Conservation (phyloP, 805 yeast species). For the Candida stauntonica region DNA sequence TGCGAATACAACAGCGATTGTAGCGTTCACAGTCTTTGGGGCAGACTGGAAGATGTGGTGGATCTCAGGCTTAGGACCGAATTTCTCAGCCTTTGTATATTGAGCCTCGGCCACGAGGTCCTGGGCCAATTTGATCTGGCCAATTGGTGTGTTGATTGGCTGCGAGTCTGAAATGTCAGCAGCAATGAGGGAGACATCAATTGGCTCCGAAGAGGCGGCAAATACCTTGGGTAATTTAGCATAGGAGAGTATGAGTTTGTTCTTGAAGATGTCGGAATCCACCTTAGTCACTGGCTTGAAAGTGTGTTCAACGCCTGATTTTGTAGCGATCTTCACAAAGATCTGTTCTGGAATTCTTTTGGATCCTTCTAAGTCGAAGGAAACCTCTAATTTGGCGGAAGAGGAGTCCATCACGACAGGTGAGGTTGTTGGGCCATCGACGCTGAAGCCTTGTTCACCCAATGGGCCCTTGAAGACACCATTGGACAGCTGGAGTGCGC, state of each 20-base stretch:
- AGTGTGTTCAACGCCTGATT: constrained; percentile 23
- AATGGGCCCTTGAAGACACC: constrained; percentile 17
- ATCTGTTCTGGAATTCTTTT: constrained; percentile 25
- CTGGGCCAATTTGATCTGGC: constrained; percentile 20
- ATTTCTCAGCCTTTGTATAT: constrained; percentile 18
- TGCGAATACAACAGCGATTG: constrained; percentile 20
- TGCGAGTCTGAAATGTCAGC: constrained; percentile 12
- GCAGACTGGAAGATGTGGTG: constrained; percentile 25
- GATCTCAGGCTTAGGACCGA: constrained; percentile 25
- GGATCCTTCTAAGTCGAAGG: constrained; percentile 17
- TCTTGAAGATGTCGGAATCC: constrained; percentile 6
- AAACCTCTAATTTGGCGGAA: constrained; percentile 16
- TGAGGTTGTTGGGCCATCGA: constrained; percentile 5
- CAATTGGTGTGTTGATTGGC: constrained; percentile 16
- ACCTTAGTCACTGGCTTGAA: constrained; percentile 23
- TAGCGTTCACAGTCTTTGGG: constrained; percentile 20
- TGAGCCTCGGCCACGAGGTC: constrained; percentile 14
- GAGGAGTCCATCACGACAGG: constrained; percentile 17
- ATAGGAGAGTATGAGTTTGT: constrained; percentile 17
- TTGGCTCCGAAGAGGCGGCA: constrained; percentile 12
- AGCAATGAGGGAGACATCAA: constrained; percentile 20
- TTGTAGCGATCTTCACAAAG: constrained; percentile 19
- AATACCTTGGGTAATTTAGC: constrained; percentile 23
- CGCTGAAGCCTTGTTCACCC: constrained; percentile 12
- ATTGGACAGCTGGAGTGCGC: constrained; percentile 18